Base-by-base conservation (phyloP, 208 protist genomes). In the Trypanosoma congolense region DNA sequence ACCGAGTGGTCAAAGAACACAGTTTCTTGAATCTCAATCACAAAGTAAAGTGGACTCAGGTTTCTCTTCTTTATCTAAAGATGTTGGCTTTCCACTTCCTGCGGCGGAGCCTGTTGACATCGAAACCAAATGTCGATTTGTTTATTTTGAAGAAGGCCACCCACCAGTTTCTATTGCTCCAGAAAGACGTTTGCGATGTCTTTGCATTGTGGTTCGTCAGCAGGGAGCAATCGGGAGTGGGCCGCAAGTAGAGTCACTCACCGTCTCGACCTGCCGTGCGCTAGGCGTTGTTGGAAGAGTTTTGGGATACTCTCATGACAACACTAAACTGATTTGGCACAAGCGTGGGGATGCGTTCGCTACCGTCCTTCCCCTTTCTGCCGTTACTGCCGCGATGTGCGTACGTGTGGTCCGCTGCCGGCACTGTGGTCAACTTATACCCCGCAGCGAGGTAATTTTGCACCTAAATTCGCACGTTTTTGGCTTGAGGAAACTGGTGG, bases 241-340 rank as follows among this genome's bases (percentile, higher is more conserved):
- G 33, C 9, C 12, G 33, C 33, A 6, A 6, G 6, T 16, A 16
- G 9, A 38, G 33, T 12, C 33, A 38, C 33, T 6, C 8, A 33
- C 4, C 46, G 63, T 53, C 26, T 16, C 59, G 28, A 38, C 49
- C 0, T 28, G 6, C 4, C 25, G 53, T 16, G 35, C 42, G 21
- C 47, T 40, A 21, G 19, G 47, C n/a, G 56, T 56, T 19, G 87
- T 68, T 57, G 83, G 83, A 55, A 87, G 79, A 16, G 69, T 90
- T 9, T 68, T 90, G 0, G 83, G 78, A 21, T 90, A 87, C 74
- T 77, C 75, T 19, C 75, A 87, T 61, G 73, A 84, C 60, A 61
- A 83, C 57, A 77, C 64, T 1, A 65, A 74, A 43, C 70, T 91
- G n/a, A 76, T 88, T 24, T 91, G 83, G 80, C 80, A 91, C 29